Evolutionary conservation across 2,329 filamentous ascomycete genomes (phyloP), one percentile per base, ranked within the genome.

Genomic region (Nothophoma quercina): DNA sequence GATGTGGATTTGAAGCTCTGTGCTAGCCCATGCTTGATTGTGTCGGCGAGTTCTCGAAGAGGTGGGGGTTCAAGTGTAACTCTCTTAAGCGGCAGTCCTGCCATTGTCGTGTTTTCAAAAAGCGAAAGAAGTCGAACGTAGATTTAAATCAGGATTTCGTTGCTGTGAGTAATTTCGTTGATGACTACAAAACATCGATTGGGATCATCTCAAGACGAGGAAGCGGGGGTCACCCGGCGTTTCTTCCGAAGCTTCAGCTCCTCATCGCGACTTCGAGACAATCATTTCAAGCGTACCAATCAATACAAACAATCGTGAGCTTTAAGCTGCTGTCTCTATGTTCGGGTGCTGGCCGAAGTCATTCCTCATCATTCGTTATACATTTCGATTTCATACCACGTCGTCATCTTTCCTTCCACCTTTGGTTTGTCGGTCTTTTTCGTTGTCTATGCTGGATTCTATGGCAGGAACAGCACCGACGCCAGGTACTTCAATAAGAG

Each of bases 31-130:
- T 4, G 15, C 9, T 34, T 13, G n/a, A 53, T 48, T n/a, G 16
- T 16, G 18, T 43, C 19, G 36, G 40, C 34, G 1, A 56, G 42
- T 6, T 56, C 50, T 16, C 29, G 19, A 15, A 53, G 38, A 28
- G 50, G 39, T 21, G 43, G 32, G 18, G 38, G 38, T 18, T 30
- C 25, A 7, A 48, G 33, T 10, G 39, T 30, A 8, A 48, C 15
- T 16, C 12, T 48, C 19, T 53, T 15, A 13, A 53, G 28, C 2
- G 26, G 23, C 7, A 42, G 6, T 10, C 16, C 22, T 4, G 28
- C 19, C 43, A 60, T 58, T 8, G 30, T 38, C 7, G 41, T 49
- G 33, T 49, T 4, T 10, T 22, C n/a, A 26, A 18, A 28, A 40
- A 10, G n/a, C 8, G 10, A 16, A 29, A 13, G 19, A 8, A 12